Conservation (phyloP, 805 yeast genomes). For the Pichia gijzeniarum region DNA sequence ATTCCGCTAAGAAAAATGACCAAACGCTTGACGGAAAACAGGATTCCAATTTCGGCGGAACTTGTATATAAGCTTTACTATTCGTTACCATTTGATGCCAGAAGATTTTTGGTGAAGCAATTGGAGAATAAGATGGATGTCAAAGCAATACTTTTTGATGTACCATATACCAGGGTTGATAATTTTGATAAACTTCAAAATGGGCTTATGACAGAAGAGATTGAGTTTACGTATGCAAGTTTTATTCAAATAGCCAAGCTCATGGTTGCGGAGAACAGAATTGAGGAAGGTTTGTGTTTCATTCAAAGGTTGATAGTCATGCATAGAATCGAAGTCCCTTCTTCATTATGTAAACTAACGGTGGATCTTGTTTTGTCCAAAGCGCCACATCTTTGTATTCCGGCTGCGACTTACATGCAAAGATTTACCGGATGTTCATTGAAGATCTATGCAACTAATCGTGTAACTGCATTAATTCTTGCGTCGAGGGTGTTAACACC, state of each 20-base stretch:
- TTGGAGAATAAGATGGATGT: slow-evolving; percentile 1
- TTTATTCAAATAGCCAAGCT: slow-evolving; percentile 5
- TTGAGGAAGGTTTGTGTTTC: slow-evolving; percentile 9
- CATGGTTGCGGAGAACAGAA: slow-evolving; percentile 8
- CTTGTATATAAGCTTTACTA: slow-evolving; percentile 8
- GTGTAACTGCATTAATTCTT: not conserved
- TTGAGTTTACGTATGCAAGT: slow-evolving; percentile 6
- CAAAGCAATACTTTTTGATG: not conserved
- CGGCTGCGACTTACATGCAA: slow-evolving; percentile 7
- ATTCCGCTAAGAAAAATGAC: not conserved
- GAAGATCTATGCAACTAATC: not conserved
- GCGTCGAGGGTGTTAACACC: not conserved
- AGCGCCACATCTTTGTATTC: slow-evolving; percentile 9
- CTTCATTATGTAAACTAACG: slow-evolving; percentile 1
- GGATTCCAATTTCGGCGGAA: slow-evolving; percentile 1
- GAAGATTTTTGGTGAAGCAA: not conserved
- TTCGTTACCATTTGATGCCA: slow-evolving; percentile 1
- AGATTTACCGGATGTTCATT: slow-evolving; percentile 3
- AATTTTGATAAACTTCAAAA: slow-evolving; percentile 1
- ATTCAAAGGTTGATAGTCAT: not conserved
- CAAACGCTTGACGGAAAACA: not conserved
- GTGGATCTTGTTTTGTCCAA: slow-evolving; percentile 2
- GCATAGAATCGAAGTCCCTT: slow-evolving; percentile 4
- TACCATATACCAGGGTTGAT: not conserved
- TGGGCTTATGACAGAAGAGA: not conserved